Evolutionary conservation across 2,329 filamentous ascomycete species (phyloP), one percentile per base, ranked within the genome.

Genomic region (Zelopaecilomyces penicillatus): DNA sequence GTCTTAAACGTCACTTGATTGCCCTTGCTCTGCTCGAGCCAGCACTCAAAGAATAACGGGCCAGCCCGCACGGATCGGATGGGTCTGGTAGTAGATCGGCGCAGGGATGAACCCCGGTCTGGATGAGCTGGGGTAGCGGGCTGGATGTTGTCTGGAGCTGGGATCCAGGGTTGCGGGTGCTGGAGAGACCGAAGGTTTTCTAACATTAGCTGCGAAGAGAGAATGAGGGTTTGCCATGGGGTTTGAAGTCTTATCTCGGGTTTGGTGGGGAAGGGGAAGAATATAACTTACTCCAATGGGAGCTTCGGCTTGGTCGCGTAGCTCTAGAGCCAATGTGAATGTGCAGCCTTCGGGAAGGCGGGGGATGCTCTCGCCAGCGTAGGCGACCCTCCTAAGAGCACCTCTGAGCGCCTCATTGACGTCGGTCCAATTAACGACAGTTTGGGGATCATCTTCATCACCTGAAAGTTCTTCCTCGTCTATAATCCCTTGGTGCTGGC

Each of bases 291-390:
- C 78, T 43, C 71, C 73, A 49, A 82, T 78, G 1, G 79, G 80
- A 7, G 76, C 70, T 8, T 73, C 64, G 0, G 70, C 71, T 35
- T 80, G 71, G 26, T 83, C 76, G 34, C 76, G 77, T 51, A 90
- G 60, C 62, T 91, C 86, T 35, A 91, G 74, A 0, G 82, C 83
- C n/a, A 91, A 62, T 0, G 84, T 87, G 61, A 86, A 91, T 0
- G 83, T 85, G 60, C 84, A 88, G 2, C 75, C 75, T 2, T 71
- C 64, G 0, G 85, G 83, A 26, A 89, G 59, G 0, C 71, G 63
- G 0, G 62, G 65, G 50, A 87, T 69, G 44, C 68, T 72, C 48
- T 80, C 73, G 6, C 73, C 78, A 3, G 76, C 73, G 47, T 79
- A 75, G 0, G 78, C 74, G 10, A 91, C 65, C 39, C 77, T 75